These are phyloP conservation scores for Eucalyptus polyanthemos DNA, from an alignment of 345 rosid species.

Conservation along the genomic window DNA sequence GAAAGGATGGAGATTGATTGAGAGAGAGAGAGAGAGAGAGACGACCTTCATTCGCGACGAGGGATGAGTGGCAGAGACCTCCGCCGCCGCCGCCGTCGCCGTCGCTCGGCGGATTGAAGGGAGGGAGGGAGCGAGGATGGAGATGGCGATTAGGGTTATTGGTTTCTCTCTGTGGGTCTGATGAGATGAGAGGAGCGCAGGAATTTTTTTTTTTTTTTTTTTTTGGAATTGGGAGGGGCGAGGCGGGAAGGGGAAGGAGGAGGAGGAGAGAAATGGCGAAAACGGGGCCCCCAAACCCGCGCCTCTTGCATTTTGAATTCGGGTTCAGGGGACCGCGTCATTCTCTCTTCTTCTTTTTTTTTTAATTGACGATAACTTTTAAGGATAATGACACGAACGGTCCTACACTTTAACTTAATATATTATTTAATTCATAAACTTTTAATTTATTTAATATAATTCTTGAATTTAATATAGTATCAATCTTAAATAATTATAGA, in stretches of 20 bases:
- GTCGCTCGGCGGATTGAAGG: background rate
- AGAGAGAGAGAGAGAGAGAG: background rate
- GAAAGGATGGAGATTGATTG: background rate
- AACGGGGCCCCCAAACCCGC: background rate
- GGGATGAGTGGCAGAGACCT: background rate
- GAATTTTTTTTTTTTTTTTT: no score
- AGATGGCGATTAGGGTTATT: background rate
- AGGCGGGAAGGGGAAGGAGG: background rate
- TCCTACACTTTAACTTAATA: fast-evolving
- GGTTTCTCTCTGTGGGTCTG: background rate
- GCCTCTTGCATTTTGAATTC: background rate
- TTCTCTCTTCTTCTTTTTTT: no score
- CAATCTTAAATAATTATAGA: no score
- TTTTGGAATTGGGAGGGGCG: background rate
- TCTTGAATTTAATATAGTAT: fast-evolving
- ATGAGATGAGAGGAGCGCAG: background rate
- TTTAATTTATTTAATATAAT: no score
- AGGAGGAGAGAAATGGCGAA: background rate
- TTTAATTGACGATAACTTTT: no score
- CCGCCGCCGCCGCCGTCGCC: background rate
- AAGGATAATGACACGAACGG: fast-evolving
- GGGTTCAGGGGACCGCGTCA: background rate
- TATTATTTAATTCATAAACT: fast-evolving
- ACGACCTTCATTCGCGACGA: background rate
- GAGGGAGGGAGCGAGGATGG: background rate